Evolutionary conservation across 1,284 basidiomycete species (phyloP).

Genomic region (Naganishia sp.): DNA sequence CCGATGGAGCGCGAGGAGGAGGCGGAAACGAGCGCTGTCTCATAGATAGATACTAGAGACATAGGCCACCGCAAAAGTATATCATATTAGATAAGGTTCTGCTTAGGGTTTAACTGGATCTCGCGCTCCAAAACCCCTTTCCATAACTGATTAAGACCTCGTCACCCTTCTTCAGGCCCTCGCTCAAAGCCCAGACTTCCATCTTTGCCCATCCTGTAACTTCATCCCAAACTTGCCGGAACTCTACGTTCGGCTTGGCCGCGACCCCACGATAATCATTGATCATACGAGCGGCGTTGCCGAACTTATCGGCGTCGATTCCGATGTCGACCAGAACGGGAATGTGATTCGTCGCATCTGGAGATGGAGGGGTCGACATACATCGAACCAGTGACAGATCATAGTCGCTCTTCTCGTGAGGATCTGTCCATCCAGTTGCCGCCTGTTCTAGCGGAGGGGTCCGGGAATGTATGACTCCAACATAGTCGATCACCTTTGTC

Average conservation of each 20-base stretch:
- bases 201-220: slow-evolving; percentile 70
- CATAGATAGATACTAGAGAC: not conserved
- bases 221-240: slow-evolving; percentile 57
- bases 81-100: not conserved
- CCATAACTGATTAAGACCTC: slow-evolving; percentile 89
- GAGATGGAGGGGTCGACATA: slow-evolving; percentile 39
- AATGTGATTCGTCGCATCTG: slow-evolving; percentile 26
- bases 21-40: too few species aligned
- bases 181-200: slow-evolving; percentile 67
- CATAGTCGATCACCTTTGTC: slow-evolving; percentile 74
- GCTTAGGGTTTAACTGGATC: not conserved
- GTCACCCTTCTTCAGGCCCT: slow-evolving; percentile 70
- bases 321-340: slow-evolving; percentile 46
- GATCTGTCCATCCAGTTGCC: not conserved
- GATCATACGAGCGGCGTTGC: slow-evolving; percentile 82
- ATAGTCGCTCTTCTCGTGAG: slow-evolving; percentile 62
- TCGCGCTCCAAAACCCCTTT: slow-evolving; percentile 79
- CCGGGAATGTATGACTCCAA: slow-evolving; percentile 61
- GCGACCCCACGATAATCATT: slow-evolving; percentile 81
- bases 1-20: slow-evolving; percentile 22
- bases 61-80: not conserved
- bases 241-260: slow-evolving; percentile 69
- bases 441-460: not conserved
- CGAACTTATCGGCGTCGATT: slow-evolving; percentile 70
- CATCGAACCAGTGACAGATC: slow-evolving; percentile 74